Evolutionary conservation across 179 eudicot genomes (phyloP).

Genomic region (Nepenthes alata): DNA sequence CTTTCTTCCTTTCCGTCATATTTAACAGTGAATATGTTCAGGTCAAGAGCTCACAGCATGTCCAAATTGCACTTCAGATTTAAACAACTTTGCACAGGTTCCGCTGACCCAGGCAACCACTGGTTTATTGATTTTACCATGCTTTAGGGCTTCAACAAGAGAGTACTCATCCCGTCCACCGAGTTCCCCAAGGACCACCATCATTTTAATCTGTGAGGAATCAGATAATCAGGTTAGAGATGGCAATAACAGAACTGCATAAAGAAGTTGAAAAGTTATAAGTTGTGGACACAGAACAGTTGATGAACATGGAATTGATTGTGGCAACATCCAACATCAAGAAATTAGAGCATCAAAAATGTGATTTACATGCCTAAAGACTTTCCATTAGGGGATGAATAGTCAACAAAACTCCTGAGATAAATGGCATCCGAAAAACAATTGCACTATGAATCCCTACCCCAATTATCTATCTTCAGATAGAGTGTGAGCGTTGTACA

Average conservation of each 20-base stretch:
- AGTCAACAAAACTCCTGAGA: no score
- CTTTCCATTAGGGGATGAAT: no score
- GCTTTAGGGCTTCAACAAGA: conserved; percentile 94
- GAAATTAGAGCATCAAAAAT: no score
- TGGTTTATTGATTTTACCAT: conserved; percentile 83
- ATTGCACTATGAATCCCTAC: no score
- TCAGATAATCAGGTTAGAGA: conserved; percentile 8
- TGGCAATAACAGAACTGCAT: not conserved
- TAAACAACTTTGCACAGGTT: conserved; percentile 92
- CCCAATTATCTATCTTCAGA: no score
- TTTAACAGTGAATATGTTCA: not conserved
- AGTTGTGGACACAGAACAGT: no score
- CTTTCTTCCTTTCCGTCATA: not conserved
- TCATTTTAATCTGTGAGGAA: conserved; percentile 64
- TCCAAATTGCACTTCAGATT: conserved; percentile 98
- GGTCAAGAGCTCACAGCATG: conserved; percentile 62
- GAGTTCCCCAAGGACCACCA: conserved; percentile 95
- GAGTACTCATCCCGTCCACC: conserved; percentile 99
- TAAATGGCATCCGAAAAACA: no score
- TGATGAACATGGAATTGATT: no score
- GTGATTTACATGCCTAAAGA: no score
- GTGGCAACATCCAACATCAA: no score
- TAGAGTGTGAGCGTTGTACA: no score
- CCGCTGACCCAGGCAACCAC: conserved; percentile 99
- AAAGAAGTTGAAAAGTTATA: not conserved